Base-by-base conservation (phyloP, 768 basidiomycete species). In the Psilocybe sp. region DNA sequence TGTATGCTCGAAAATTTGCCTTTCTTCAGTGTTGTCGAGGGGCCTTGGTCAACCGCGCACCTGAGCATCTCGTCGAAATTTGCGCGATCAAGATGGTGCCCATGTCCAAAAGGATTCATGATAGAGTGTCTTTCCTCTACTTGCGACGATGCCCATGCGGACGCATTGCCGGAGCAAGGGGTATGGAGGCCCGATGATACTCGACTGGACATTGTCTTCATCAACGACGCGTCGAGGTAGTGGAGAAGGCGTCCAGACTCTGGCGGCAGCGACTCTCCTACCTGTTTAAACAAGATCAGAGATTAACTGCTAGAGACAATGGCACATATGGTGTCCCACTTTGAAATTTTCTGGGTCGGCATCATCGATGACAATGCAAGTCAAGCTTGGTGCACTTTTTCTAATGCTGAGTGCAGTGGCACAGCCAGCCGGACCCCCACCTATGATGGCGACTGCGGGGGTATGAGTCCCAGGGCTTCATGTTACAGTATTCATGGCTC, bases 231-330 rank as follows among this genome's bases (percentile, higher is more conserved):
- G 44, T 41, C 44, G 2, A 62, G 55, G 33, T 60, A 54, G 11
- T 49, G 47, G 5, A 62, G 51, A 4, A 51, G 23, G 4, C 48
- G 61, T 8, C 40, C 55, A 14, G 67, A 68, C 20, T 56, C 60
- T 12, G 66, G 57, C 4, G 70, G 70, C 8, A 72, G 58, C 2
- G 69, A 69, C 53, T 72, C 70, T 3, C 70, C 69, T 19, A 72
- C 66, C 70, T 71, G 41, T 11, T 12, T 18, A 12, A 31, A 33
- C 12, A 33, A 39, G 19, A 12, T 23, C 16, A 38, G 7, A 18
- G n/a, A 34, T 14, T 2, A 36, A 8, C 5, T 7, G n/a, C 23
- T 23, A 33, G 13, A 23, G 9, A 16, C 15, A 15, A 10, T 16
- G 14, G n/a, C n/a, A 31, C 8, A 43, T 20, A 11, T 5, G 37